Base-by-base conservation (phyloP, 129 eudicot genomes). In the Tagetes erecta region DNA sequence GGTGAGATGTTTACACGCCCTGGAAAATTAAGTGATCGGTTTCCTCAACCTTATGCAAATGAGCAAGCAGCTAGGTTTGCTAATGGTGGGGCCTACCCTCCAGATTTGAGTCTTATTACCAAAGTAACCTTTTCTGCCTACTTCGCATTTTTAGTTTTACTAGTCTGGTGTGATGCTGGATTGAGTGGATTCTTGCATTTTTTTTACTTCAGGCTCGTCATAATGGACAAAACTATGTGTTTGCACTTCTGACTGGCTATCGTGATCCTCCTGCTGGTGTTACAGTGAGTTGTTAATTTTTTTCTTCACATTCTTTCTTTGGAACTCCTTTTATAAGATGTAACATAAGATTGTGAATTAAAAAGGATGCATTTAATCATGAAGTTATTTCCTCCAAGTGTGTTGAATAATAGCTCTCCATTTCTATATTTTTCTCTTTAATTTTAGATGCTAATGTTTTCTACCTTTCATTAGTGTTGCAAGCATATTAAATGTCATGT, bases 261-360 rank as follows among this genome's bases (percentile, higher is more conserved):
- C 97, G 90, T 69, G 97, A 92, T 47, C 97, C 97, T 71, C 97
- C 97, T 72, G 97, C 97, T 77, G 97, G 97, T 78, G 87, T 92
- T 73, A 49, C 86, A 12, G 97, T 92, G 79, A 84, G 84, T 89
- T 34, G 50, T 64, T 64, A 20, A 62, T 53, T 63, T 51, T 47
- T 36, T 57, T 33, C 36, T 44, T 10, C 39, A 33, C 46, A 47
- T 82, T 6, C 55, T 84, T 64, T 63, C 49, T 64, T 74, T 74
- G 39, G 55, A 74, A 64, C 33, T 66, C 36, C 20, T 60, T 27
- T 41, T 6, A 3, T 74, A 47, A 3, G 52, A 47, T 9, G 52
- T 9, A 35, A 60, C 66, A 35, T 35, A 60, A 27, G 2, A 7
- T 11, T 34, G 11, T 6, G 6, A 27, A 60, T 3, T 12, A 0